Evolutionary conservation across 192 early-diverging fungal genomes (phyloP).

Genomic region (Coemansia aciculifera): DNA sequence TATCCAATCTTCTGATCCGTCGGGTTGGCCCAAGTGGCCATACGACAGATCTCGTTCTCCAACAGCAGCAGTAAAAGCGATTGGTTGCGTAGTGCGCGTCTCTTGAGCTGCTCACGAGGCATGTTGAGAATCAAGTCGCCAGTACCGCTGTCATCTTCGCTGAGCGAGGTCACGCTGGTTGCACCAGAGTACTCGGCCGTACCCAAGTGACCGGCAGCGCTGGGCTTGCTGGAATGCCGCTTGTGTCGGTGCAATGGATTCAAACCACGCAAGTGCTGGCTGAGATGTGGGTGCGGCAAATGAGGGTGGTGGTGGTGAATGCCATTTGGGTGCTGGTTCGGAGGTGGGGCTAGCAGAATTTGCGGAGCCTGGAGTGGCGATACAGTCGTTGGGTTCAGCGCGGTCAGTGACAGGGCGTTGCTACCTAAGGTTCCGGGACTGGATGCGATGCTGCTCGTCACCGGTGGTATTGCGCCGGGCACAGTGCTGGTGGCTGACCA

Average conservation of each 20-base stretch:
- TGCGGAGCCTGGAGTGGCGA: conserved; percentile 3
- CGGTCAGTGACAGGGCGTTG: background rate
- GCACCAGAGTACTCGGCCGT: conserved; percentile 17
- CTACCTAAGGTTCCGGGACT: background rate
- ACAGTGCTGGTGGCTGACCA: conserved; percentile 12
- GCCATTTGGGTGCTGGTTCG: conserved; percentile 4
- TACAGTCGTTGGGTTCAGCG: background rate
- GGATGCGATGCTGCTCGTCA: background rate
- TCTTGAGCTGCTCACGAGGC: conserved; percentile 38
- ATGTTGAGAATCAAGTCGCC: conserved; percentile 29
- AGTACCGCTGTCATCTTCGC: conserved; percentile 13
- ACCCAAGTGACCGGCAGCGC: background rate
- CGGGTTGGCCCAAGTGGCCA: conserved; percentile 83
- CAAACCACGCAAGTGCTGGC: conserved; percentile 26
- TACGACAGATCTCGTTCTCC: conserved; percentile 83
- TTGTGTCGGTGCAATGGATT: conserved; percentile 26
- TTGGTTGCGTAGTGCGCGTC: conserved; percentile 32
- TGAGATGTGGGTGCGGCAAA: conserved; percentile 16
- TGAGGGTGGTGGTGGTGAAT: conserved; percentile 4
- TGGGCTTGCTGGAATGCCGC: conserved; percentile 9
- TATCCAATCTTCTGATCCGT: conserved; percentile 51
- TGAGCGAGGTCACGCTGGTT: conserved; percentile 37
- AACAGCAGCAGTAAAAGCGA: conserved; percentile 76
- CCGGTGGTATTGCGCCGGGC: background rate
- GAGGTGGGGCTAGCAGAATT: background rate